Conservation (phyloP, 176 grass and related monocot species). For the Oryza coarctata region DNA sequence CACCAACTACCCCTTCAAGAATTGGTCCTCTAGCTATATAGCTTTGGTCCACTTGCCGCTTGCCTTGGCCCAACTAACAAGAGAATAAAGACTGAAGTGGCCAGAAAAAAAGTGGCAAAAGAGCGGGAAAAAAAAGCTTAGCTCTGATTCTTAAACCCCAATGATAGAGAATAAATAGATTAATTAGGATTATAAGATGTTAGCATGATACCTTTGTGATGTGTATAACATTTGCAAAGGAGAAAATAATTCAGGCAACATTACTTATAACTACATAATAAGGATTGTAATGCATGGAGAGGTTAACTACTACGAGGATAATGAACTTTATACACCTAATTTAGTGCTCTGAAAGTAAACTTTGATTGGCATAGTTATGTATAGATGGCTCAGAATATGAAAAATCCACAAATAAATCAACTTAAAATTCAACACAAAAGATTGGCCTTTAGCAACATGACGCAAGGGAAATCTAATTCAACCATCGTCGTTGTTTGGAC, state of each 20-base stretch:
- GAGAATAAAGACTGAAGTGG: conserved; percentile 22
- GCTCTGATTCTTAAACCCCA: conserved; percentile 5
- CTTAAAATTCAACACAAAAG: neutral
- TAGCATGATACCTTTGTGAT: neutral
- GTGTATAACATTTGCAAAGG: neutral
- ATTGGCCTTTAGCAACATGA: neutral
- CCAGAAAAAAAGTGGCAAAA: neutral
- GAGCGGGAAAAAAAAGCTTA: neutral
- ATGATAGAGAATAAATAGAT: neutral
- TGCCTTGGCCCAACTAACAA: conserved; percentile 51
- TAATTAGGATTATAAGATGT: neutral
- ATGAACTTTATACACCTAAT: neutral
- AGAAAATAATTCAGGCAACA: neutral
- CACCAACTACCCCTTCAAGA: conserved; percentile 11
- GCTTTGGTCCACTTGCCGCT: conserved; percentile 15
- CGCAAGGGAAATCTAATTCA: too few species aligned
- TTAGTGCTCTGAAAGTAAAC: too few species aligned
- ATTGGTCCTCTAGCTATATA: neutral
- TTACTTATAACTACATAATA: neutral
- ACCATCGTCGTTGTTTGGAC: too few species aligned
- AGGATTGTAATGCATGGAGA: neutral
- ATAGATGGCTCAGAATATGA: too few species aligned
- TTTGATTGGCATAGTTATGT: too few species aligned
- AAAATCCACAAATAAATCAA: neutral
- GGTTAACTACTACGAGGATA: too few species aligned